A percentile compares a stretch with the other conserved stretches of the same genome.
phyloP scores from a whole-genome alignment of 1,284 basidiomycete species.

The Tilletia indica region DNA sequence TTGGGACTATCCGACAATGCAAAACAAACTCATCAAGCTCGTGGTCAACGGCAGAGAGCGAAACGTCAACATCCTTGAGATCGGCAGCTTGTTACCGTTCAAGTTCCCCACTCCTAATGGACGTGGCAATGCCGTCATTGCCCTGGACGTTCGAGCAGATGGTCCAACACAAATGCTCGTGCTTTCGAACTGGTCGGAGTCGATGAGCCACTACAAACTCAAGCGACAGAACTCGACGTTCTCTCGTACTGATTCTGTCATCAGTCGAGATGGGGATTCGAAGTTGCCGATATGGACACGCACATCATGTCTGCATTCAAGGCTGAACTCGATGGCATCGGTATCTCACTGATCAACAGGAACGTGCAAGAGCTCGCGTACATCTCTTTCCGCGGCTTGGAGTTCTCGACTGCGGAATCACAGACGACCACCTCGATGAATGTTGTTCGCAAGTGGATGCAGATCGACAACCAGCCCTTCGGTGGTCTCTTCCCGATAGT shows the following conservation, averaged over 20 bases:
- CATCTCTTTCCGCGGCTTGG: constrained; percentile 74
- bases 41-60: constrained; percentile 67
- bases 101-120: constrained; percentile 63
- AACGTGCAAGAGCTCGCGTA: constrained; percentile 88
- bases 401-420: constrained; percentile 82
- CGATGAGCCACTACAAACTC: constrained; percentile 84
- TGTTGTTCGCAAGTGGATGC: constrained; percentile 79
- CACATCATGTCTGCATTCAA: constrained; percentile 69
- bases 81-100: constrained; percentile 87
- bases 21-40: constrained; percentile 77
- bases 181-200: constrained; percentile 82
- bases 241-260: constrained; percentile 69
- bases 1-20: constrained; percentile 89
- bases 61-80: constrained; percentile 89
- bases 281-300: constrained; percentile 75
- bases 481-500: constrained; percentile 94
- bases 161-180: constrained; percentile 80
- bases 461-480: constrained; percentile 89
- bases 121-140: constrained; percentile 65
- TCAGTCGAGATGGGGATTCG: constrained; percentile 67
- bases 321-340: constrained; percentile 84
- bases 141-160: constrained; percentile 90
- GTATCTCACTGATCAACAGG: constrained; percentile 86
- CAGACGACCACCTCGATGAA: constrained; percentile 77
- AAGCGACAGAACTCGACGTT: constrained; percentile 63